Evolutionary conservation across 495 filamentous ascomycete genomes (phyloP).

Genomic region (Penicillium ucsense): DNA sequence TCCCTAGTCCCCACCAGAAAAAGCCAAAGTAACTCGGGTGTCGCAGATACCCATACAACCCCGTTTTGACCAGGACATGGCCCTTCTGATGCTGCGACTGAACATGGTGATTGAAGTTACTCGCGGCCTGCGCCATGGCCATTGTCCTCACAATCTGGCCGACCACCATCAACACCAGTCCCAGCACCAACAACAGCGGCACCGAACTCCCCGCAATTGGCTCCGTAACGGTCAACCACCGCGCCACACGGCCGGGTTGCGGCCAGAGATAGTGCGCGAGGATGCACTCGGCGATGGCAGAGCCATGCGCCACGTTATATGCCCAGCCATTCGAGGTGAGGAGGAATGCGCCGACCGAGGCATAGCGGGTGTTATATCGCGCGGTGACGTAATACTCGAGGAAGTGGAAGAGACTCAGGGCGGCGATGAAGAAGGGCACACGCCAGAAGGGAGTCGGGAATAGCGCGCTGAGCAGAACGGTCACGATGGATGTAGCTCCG

Average conservation of each 20-base stretch:
- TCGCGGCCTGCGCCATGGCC: slow-evolving; percentile 84
- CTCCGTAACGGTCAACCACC: slow-evolving; percentile 20
- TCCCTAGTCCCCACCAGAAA: slow-evolving; percentile 96
- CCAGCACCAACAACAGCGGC: slow-evolving; percentile 32
- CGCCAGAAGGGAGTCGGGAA: slow-evolving; percentile 59
- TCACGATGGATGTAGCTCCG: slow-evolving; percentile 33
- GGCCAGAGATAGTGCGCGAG: slow-evolving; percentile 50
- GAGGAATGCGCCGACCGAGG: slow-evolving; percentile 65
- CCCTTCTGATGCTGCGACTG: slow-evolving; percentile 53
- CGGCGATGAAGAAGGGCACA: slow-evolving; percentile 64
- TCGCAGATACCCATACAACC: slow-evolving; percentile 53
- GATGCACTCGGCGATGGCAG: slow-evolving; percentile 62
- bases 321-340: slow-evolving; percentile 75
- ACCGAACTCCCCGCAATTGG: slow-evolving; percentile 8
- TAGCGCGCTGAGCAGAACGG: slow-evolving; percentile 28
- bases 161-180: slow-evolving; percentile 51
- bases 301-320: slow-evolving; percentile 73
- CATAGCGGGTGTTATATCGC: slow-evolving; percentile 64
- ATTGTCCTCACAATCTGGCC: slow-evolving; percentile 65
- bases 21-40: slow-evolving; percentile 96
- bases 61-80: slow-evolving; percentile 71
- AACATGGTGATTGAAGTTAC: slow-evolving; percentile 86
- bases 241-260: slow-evolving; percentile 2
- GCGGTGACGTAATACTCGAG: slow-evolving; percentile 92
- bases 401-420: slow-evolving; percentile 82